phyloP scores from a whole-genome alignment of 192 early-diverging fungal genomes.

The Backusella macrospora region DNA sequence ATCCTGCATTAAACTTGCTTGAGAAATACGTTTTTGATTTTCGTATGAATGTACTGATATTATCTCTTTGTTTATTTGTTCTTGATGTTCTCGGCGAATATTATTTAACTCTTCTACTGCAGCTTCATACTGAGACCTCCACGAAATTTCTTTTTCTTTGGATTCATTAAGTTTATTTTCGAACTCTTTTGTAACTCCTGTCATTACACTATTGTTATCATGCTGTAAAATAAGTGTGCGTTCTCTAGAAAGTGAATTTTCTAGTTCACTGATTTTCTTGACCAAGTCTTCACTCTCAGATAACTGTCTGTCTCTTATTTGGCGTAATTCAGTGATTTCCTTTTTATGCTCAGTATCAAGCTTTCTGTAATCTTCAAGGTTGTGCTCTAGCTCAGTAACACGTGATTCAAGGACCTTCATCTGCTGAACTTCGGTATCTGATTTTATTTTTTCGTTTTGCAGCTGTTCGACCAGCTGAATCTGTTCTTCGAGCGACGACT shows the following conservation, averaged over 20 bases:
- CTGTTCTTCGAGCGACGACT: slow-evolving; percentile 6
- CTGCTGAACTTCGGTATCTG: slow-evolving; percentile 19
- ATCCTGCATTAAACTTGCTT: not conserved
- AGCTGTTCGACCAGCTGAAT: not conserved
- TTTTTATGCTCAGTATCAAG: not conserved
- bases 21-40: not conserved
- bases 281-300: not conserved
- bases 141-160: slow-evolving; percentile 1
- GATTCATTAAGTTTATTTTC: slow-evolving; percentile 16
- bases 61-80: not conserved
- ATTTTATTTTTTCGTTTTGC: slow-evolving; percentile 13
- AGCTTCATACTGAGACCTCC: slow-evolving; percentile 11
- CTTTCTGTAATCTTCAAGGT: not conserved
- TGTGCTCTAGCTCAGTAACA: slow-evolving; percentile 5
- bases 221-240: not conserved
- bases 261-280: slow-evolving; percentile 6
- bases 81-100: not conserved
- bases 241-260: not conserved
- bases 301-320: not conserved
- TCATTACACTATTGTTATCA: slow-evolving; percentile 7
- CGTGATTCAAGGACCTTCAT: slow-evolving; percentile 6
- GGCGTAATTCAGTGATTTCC: not conserved
- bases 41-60: not conserved
- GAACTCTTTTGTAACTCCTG: slow-evolving; percentile 16
- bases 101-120: slow-evolving; percentile 1